These are phyloP conservation scores for Penicillium angulare DNA, from an alignment of 495 filamentous ascomycete genomes.

Conservation along the genomic window DNA sequence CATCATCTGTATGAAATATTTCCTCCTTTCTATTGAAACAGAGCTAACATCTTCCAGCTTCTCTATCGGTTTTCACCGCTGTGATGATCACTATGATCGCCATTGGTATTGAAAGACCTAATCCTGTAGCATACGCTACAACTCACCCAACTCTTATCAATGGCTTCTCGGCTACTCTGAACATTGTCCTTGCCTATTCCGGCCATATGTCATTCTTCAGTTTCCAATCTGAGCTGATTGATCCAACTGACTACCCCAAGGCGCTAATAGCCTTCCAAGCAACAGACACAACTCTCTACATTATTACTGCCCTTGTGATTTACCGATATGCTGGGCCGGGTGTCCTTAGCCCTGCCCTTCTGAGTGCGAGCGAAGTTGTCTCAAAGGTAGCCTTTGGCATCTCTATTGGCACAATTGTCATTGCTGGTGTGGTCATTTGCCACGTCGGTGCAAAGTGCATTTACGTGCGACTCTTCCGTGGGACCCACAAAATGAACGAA, in stretches of 20 bases:
- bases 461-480: constrained; percentile 51
- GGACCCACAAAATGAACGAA: constrained; percentile 50
- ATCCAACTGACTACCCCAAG: background rate
- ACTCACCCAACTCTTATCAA: constrained; percentile 11
- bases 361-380: background rate
- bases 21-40: background rate
- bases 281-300: background rate
- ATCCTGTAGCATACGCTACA: constrained; percentile 11
- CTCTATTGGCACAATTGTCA: background rate
- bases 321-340: background rate
- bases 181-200: constrained; percentile 29
- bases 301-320: background rate
- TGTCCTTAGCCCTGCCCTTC: background rate
- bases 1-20: constrained; percentile 1
- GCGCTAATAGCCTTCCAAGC: background rate
- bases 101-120: constrained; percentile 41
- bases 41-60: constrained; percentile 23
- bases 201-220: background rate
- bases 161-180: constrained; percentile 18
- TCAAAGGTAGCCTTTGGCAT: background rate
- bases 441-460: constrained; percentile 46
- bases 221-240: background rate
- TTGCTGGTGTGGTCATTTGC: background rate
- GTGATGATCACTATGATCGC: constrained; percentile 68
- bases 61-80: constrained; percentile 60